Evolutionary conservation across 352 stramenopile species (phyloP).

Genomic region (Globisporangium barbulae): DNA sequence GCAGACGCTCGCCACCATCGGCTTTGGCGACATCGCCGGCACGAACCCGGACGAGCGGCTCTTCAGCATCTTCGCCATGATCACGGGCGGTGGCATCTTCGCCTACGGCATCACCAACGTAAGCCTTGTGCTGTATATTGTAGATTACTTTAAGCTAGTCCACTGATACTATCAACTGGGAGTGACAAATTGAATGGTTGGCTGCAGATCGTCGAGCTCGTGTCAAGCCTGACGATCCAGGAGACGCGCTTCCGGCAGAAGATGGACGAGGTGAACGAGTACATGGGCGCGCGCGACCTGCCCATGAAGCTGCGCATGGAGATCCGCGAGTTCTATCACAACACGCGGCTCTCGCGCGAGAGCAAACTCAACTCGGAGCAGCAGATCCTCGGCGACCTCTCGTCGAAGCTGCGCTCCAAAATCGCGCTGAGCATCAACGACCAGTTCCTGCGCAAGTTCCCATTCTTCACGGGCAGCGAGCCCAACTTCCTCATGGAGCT

Average conservation of each 20-base stretch:
- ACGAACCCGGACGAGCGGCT: conserved; percentile 56
- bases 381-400: conserved; percentile 70
- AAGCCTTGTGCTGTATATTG: conserved; percentile 21
- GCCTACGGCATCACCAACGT: conserved; percentile 82
- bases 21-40: conserved; percentile 62
- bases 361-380: conserved; percentile 67
- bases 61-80: conserved; percentile 72
- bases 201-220: conserved; percentile 23
- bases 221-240: conserved; percentile 58
- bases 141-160: too few relatives aligned
- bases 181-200: not conserved
- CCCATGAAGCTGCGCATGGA: conserved; percentile 70
- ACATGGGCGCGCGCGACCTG: conserved; percentile 75
- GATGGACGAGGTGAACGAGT: conserved; percentile 82
- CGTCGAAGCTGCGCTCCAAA: conserved; percentile 68
- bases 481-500: conserved; percentile 85
- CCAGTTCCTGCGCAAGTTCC: conserved; percentile 78
- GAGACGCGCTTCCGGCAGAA: conserved; percentile 60
- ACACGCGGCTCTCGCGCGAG: conserved; percentile 66
- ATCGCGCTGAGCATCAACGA: conserved; percentile 83
- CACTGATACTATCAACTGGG: too few relatives aligned
- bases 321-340: conserved; percentile 84
- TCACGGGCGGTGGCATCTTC: conserved; percentile 77
- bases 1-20: conserved; percentile 56
- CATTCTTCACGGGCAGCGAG: conserved; percentile 73